Conservation (phyloP, 352 stramenopile genomes). For the Phytophthora syringae region DNA sequence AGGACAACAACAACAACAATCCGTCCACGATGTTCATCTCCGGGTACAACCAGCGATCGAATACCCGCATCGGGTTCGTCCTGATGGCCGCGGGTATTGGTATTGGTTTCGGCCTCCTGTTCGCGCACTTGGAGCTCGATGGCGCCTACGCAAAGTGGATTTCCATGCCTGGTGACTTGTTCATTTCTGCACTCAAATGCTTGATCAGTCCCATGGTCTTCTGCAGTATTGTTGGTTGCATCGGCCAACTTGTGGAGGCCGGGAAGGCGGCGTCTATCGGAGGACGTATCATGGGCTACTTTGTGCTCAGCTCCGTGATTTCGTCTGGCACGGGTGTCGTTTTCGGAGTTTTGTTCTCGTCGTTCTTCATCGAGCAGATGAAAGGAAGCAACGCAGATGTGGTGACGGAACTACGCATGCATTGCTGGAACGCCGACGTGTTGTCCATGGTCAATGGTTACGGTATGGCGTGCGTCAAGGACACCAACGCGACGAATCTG, state of each 20-base stretch:
- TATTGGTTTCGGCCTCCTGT: slow-evolving; percentile 50
- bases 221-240: slow-evolving; percentile 65
- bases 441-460: slow-evolving; percentile 43
- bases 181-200: slow-evolving; percentile 66
- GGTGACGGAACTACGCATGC: slow-evolving; percentile 39
- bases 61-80: slow-evolving; percentile 45
- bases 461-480: slow-evolving; percentile 41
- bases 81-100: slow-evolving; percentile 47
- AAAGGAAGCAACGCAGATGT: slow-evolving; percentile 24
- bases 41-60: slow-evolving; percentile 52
- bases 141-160: slow-evolving; percentile 47
- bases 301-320: slow-evolving; percentile 48
- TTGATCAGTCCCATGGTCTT: slow-evolving; percentile 75
- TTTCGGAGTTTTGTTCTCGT: slow-evolving; percentile 42
- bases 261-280: slow-evolving; percentile 61
- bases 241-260: slow-evolving; percentile 60
- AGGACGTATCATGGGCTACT: slow-evolving; percentile 57
- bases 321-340: slow-evolving; percentile 50
- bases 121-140: slow-evolving; percentile 43
- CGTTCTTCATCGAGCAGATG: slow-evolving; percentile 51
- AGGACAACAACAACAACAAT: slow-evolving; percentile 29
- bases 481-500: slow-evolving; percentile 31
- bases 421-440: slow-evolving; percentile 53
- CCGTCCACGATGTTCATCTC: slow-evolving; percentile 48
- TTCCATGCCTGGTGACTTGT: slow-evolving; percentile 64